A percentile compares a stretch with the other conserved stretches of the same genome.
These are phyloP conservation scores for Colletotrichum australisinense DNA, from an alignment of 2,329 filamentous ascomycete genomes.

Conservation along the genomic window DNA sequence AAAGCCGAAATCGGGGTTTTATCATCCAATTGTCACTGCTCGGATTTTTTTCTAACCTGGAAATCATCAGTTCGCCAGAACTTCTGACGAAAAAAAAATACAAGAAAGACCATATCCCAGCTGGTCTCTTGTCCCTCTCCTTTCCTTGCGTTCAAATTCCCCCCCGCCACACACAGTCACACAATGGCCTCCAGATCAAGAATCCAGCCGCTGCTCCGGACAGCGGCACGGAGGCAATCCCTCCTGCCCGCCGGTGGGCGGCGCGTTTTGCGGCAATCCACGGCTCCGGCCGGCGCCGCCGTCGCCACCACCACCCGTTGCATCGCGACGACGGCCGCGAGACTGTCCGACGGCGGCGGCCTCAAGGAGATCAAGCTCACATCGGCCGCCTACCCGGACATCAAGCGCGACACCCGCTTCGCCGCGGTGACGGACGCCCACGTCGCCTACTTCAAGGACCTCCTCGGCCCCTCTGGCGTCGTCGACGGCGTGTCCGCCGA, in stretches of 20 bases:
- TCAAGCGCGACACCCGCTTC: constrained; percentile 85
- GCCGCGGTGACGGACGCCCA: constrained; percentile 79
- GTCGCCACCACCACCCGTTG: constrained; percentile 20
- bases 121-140: neutral
- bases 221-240: constrained; percentile 35
- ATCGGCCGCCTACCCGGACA: constrained; percentile 83
- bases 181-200: constrained; percentile 37
- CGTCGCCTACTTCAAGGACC: constrained; percentile 82
- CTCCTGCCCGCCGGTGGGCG: constrained; percentile 26
- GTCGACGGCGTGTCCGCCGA: constrained; percentile 85
- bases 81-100: neutral
- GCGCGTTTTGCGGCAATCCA: constrained; percentile 23
- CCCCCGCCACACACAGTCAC: neutral
- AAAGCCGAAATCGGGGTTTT: constrained; percentile 33
- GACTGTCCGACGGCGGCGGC: constrained; percentile 19
- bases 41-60: constrained; percentile 4
- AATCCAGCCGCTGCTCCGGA: constrained; percentile 35
- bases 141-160: neutral
- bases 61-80: neutral
- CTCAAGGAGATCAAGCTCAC: constrained; percentile 72
- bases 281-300: constrained; percentile 24
- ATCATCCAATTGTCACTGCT: constrained; percentile 3
- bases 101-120: neutral
- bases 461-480: constrained; percentile 86
- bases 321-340: constrained; percentile 31